phyloP scores from a whole-genome alignment of 2,329 filamentous ascomycete species.

The Neodidymelliopsis sp. region DNA sequence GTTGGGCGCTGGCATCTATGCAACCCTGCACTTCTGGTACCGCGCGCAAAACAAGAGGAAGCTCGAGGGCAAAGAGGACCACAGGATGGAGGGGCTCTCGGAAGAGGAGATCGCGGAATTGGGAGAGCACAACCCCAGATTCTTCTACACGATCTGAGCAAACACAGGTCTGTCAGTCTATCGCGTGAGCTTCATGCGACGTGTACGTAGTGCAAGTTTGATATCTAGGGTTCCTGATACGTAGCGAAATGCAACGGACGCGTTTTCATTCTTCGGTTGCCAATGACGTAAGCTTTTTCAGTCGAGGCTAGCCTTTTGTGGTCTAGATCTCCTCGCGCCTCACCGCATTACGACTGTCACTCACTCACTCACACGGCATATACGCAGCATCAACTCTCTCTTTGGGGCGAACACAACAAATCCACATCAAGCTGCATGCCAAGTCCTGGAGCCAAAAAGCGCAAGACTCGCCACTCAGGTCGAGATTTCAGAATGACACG shows the following conservation, averaged over 20 bases:
- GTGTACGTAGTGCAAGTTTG: too few relatives aligned
- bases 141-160: slow-evolving; percentile 31
- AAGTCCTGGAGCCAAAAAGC: slow-evolving; percentile 36
- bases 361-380: not conserved
- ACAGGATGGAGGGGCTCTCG: slow-evolving; percentile 33
- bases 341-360: not conserved
- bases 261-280: not conserved
- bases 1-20: slow-evolving; percentile 28
- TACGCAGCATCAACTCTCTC: not conserved
- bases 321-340: not conserved
- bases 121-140: slow-evolving; percentile 37
- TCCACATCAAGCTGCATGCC: slow-evolving; percentile 27
- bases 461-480: slow-evolving; percentile 38
- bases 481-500: slow-evolving; percentile 31
- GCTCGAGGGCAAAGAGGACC: slow-evolving; percentile 31
- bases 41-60: slow-evolving; percentile 32
- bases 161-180: too few relatives aligned
- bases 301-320: not conserved
- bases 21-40: slow-evolving; percentile 30
- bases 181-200: too few relatives aligned
- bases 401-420: not conserved
- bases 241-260: not conserved
- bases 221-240: not conserved
- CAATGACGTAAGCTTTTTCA: slow-evolving; percentile 21
- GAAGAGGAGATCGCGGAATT: slow-evolving; percentile 35